Conservation (phyloP, 495 filamentous ascomycete species). For the Parathielavia appendiculata region DNA sequence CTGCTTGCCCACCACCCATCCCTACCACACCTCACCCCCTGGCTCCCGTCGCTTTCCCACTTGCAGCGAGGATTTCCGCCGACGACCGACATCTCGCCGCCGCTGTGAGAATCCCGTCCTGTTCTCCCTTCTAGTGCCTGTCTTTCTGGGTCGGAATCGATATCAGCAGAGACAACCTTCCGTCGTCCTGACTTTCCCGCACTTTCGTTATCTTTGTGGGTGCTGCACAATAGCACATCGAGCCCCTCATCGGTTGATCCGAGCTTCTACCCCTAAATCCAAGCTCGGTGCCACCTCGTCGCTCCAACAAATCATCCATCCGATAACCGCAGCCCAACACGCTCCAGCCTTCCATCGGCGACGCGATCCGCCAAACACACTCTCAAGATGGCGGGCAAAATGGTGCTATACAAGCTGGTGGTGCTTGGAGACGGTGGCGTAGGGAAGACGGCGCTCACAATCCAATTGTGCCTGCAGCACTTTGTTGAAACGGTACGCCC, state of each 20-base stretch:
- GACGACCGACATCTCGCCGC: constrained; percentile 18
- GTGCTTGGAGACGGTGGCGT: constrained; percentile 77
- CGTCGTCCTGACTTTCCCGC: background rate
- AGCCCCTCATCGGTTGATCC: constrained; percentile 16
- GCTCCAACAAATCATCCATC: background rate
- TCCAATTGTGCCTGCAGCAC: constrained; percentile 73
- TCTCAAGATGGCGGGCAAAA: constrained; percentile 59
- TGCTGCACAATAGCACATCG: background rate
- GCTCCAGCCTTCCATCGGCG: background rate
- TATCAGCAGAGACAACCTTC: background rate
- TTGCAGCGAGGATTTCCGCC: constrained; percentile 16
- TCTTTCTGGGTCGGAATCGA: constrained; percentile 6
- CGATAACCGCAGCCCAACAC: constrained; percentile 8
- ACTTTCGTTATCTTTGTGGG: background rate
- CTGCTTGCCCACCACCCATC: constrained; percentile 15
- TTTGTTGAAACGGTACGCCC: constrained; percentile 53
- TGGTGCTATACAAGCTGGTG: constrained; percentile 98
- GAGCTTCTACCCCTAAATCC: constrained; percentile 7
- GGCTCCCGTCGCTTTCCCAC: constrained; percentile 12
- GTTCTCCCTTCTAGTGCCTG: background rate
- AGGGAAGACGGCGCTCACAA: constrained; percentile 95
- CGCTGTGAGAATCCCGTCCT: constrained; percentile 5
- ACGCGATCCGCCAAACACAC: constrained; percentile 11
- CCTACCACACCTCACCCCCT: background rate
- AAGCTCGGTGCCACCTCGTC: constrained; percentile 12